Conservation (phyloP, 352 stramenopile genomes). For the Phytophthora parvispora region DNA sequence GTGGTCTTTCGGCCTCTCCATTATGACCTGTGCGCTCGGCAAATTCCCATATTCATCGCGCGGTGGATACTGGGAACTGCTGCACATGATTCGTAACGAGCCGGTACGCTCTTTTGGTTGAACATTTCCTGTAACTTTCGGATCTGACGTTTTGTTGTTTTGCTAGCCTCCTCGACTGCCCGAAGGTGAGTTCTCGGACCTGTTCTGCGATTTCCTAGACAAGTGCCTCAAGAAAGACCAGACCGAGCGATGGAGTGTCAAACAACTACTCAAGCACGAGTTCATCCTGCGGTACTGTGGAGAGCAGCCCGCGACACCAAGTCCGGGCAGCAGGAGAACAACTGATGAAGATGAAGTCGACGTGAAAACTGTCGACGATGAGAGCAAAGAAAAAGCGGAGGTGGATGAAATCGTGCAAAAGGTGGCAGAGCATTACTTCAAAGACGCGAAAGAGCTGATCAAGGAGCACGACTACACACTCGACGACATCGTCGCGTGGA, state of each 20-base stretch:
- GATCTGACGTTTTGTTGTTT: neutral
- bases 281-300: conserved; percentile 67
- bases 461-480: conserved; percentile 74
- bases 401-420: conserved; percentile 86
- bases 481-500: conserved; percentile 81
- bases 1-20: conserved; percentile 88
- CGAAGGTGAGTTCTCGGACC: conserved; percentile 72
- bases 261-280: conserved; percentile 78
- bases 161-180: conserved; percentile 69
- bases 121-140: neutral
- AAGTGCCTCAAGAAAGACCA: conserved; percentile 89
- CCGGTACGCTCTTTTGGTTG: conserved; percentile 45
- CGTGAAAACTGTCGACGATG: conserved; percentile 42
- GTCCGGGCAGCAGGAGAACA: conserved; percentile 9
- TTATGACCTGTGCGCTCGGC: conserved; percentile 92
- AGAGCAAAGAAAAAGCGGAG: conserved; percentile 76
- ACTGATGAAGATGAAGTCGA: conserved; percentile 36
- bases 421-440: conserved; percentile 82
- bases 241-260: conserved; percentile 82
- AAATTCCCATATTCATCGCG: conserved; percentile 90
- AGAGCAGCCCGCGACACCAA: conserved; percentile 15
- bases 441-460: conserved; percentile 81
- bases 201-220: conserved; percentile 84
- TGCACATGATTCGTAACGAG: conserved; percentile 92
- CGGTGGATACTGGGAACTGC: conserved; percentile 92